phyloP scores from a whole-genome alignment of 371 early-diverging fungal genomes.

The Thermomucor indicae-seudaticae region DNA sequence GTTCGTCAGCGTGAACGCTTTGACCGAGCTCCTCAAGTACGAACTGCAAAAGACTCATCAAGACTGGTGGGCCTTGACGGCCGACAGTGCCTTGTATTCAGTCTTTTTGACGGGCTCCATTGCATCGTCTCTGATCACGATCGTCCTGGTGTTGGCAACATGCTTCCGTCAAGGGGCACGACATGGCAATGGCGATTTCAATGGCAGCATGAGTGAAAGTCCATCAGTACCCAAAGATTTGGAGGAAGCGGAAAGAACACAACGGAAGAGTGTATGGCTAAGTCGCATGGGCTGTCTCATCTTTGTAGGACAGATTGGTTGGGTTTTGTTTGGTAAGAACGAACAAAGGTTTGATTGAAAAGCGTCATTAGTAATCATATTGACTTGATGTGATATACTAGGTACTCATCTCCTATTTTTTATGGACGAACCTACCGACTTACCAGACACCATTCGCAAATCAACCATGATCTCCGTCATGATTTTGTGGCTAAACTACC shows the following conservation, averaged over 20 bases:
- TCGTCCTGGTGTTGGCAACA: conserved; percentile 15
- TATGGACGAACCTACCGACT: conserved; percentile 1
- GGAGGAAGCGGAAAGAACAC: conserved; percentile 1
- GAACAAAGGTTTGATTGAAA: not conserved
- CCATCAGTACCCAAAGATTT: not conserved
- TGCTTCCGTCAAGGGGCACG: conserved; percentile 9
- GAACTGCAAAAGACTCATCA: conserved; percentile 9
- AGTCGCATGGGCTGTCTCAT: conserved; percentile 21
- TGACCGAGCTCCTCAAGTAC: conserved; percentile 21
- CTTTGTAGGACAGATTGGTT: conserved; percentile 25
- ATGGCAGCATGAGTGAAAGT: not conserved
- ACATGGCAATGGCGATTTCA: not conserved
- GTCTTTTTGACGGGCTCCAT: conserved; percentile 19
- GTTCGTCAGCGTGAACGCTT: conserved; percentile 26
- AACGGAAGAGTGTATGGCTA: conserved; percentile 16
- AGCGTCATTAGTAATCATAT: no score
- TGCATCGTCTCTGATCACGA: conserved; percentile 19
- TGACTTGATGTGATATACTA: no score
- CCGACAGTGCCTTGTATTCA: conserved; percentile 4
- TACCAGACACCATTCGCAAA: conserved; percentile 11
- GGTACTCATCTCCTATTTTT: conserved; percentile 20
- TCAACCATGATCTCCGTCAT: conserved; percentile 13
- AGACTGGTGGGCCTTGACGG: conserved; percentile 10
- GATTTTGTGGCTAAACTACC: conserved; percentile 30
- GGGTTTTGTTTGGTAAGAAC: conserved; percentile 26